Percentiles rank a stretch among this genome's conserved stretches.
Conservation (phyloP, 2,329 filamentous ascomycete genomes). For the Dendryphion nanum region DNA sequence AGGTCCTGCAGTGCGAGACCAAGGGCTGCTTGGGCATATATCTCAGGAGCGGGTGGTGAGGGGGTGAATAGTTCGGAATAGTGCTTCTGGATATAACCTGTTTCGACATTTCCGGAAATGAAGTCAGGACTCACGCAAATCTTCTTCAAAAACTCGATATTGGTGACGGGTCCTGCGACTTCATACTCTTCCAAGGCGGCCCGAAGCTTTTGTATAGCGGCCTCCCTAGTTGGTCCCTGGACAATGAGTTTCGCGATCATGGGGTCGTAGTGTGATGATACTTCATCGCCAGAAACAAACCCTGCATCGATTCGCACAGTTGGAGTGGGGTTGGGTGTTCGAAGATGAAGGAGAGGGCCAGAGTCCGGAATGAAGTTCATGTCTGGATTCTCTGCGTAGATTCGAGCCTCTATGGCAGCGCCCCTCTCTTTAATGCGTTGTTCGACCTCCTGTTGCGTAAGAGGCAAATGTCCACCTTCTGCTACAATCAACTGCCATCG, state of each 20-base stretch:
- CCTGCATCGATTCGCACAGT: conserved; percentile 90
- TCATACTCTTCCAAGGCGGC: conserved; percentile 84
- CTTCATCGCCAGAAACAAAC: conserved; percentile 85
- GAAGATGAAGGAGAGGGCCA: conserved; percentile 79
- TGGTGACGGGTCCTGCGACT: conserved; percentile 88
- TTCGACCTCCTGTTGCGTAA: conserved; percentile 65
- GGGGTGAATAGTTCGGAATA: conserved; percentile 72
- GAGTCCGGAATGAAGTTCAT: conserved; percentile 93
- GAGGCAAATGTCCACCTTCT: conserved; percentile 64
- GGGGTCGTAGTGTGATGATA: conserved; percentile 93
- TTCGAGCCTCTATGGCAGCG: conserved; percentile 90
- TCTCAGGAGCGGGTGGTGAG: conserved; percentile 63
- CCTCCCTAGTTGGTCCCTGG: conserved; percentile 71
- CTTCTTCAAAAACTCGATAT: conserved; percentile 93
- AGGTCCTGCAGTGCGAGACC: conserved; percentile 60
- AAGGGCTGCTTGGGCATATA: conserved; percentile 83
- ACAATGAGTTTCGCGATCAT: conserved; percentile 99
- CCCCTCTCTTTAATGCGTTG: conserved; percentile 71
- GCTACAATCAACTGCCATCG: conserved; percentile 94
- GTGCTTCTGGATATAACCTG: conserved; percentile 93
- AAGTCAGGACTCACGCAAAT: conserved; percentile 81
- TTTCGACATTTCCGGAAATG: conserved; percentile 84
- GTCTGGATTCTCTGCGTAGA: conserved; percentile 94
- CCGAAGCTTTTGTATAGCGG: conserved; percentile 78
- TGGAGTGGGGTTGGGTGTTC: conserved; percentile 65